A percentile compares a stretch with the other conserved stretches of the same genome.
Evolutionary conservation across 169 alveolate species (phyloP).

Genomic region (Perkinsus marinus): DNA sequence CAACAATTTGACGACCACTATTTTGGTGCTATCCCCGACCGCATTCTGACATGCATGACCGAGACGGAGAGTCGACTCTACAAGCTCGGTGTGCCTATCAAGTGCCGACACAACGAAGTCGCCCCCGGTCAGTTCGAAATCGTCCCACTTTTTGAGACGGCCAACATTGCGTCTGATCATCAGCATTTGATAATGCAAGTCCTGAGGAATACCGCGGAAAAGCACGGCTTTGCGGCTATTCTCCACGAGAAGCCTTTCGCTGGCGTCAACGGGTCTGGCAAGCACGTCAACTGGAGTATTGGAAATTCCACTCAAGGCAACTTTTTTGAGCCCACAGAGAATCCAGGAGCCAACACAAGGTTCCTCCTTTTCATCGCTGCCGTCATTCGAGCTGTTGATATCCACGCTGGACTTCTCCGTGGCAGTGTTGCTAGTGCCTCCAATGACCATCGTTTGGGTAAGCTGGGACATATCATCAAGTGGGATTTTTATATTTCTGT

Average conservation of each 20-base stretch:
- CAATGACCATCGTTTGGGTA: neutral
- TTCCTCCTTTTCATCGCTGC: neutral
- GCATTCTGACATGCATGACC: neutral
- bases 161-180: neutral
- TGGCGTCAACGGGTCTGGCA: neutral
- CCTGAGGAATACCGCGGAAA: neutral
- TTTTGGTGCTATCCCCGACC: neutral
- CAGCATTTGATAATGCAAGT: neutral
- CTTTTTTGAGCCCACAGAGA: neutral
- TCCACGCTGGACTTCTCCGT: neutral
- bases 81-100: neutral
- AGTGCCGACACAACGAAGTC: neutral
- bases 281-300: neutral
- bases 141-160: neutral
- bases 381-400: neutral
- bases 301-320: neutral
- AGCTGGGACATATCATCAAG: too few species aligned
- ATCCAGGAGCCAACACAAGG: neutral
- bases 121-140: neutral
- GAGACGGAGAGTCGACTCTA: neutral
- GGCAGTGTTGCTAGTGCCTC: neutral
- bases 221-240: neutral
- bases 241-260: neutral
- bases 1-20: neutral
- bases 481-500: neutral